A percentile compares a stretch with the other conserved stretches of the same genome.
Conservation (phyloP, 2,329 filamentous ascomycete genomes). For the Phaeosphaeria sp. region DNA sequence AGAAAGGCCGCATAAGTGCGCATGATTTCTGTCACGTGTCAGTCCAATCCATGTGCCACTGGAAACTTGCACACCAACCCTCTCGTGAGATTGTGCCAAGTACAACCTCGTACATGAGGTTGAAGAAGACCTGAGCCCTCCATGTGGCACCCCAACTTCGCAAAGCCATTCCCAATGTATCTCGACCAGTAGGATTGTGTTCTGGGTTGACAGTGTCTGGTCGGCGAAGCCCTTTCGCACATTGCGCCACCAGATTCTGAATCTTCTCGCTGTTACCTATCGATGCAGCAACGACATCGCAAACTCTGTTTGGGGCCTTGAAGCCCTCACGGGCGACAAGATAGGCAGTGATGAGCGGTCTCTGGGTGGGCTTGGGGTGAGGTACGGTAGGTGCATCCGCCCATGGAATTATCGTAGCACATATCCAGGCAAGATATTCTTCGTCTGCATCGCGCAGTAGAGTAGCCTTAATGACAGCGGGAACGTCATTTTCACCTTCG, state of each 20-base stretch:
- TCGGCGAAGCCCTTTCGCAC: conserved; percentile 56
- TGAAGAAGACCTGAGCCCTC: conserved; percentile 73
- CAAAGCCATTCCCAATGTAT: conserved; percentile 75
- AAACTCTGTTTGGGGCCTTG: conserved; percentile 77
- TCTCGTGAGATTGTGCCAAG: conserved; percentile 47
- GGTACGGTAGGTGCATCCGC: conserved; percentile 57
- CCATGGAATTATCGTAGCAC: conserved; percentile 80
- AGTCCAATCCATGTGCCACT: conserved; percentile 10
- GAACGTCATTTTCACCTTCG: conserved; percentile 25
- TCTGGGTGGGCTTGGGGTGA: conserved; percentile 54
- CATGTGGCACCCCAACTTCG: conserved; percentile 75
- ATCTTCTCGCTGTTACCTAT: conserved; percentile 70
- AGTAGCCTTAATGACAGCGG: conserved; percentile 48
- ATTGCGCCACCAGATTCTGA: conserved; percentile 62
- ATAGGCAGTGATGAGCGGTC: conserved; percentile 57
- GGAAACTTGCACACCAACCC: conserved; percentile 44
- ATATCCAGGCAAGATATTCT: conserved; percentile 75
- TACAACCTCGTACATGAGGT: conserved; percentile 68
- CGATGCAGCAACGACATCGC: conserved; percentile 70
- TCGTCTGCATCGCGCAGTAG: conserved; percentile 71
- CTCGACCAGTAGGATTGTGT: conserved; percentile 58
- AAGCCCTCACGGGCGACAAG: conserved; percentile 77
- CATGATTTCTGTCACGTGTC: conserved; percentile 49
- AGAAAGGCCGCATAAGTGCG: conserved; percentile 62
- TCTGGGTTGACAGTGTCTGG: conserved; percentile 54